Base-by-base conservation (phyloP, 108 stramenopile species). In the Poteriospumella lacustris region DNA sequence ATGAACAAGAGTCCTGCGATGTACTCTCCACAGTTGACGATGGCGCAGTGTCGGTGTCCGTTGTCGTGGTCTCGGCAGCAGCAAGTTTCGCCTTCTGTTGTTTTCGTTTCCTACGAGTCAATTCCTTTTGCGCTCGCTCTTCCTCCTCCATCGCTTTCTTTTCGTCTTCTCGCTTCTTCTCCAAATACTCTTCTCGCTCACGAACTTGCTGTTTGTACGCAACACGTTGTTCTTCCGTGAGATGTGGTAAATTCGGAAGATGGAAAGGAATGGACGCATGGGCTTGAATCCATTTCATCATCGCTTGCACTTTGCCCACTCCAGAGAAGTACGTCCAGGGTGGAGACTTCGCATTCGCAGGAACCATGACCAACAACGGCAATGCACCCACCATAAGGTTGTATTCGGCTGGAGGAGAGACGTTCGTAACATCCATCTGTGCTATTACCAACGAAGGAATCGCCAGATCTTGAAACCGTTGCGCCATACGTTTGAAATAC, bases 401-500 rank as follows among this genome's bases (percentile, higher is more conserved):
- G 31, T 38, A 68, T 24, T 73, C 9, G 26, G 81, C 80, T 26
- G 82, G 82, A 9, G 82, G 82, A 1, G 76, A 68, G 19, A 80
- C 82, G 39, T 28, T 9, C 1, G 81, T 68, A 5, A 83, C 81
- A 64, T 83, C 80, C 82, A 83, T 83, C 5, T 58, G 59, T 2
- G 78, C 76, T 1, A 83, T 2, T 15, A 79, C 38, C 1, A 83
- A 42, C 15, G 81, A 39, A 29, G 77, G 28, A 38, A 79, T 79
- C 28, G 33, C 77, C 62, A 83, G 33, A 2, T 83, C 80, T 39
- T 31, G 2, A 77, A 83, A 83, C 9, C 82, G 82, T 60, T 78
- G 67, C 12, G 80, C 82, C 19, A 83, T 28, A 1, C 82, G 76
- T 68, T 83, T 83, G 60, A 81, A 83, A 77, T 83, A 83, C 0